Evolutionary conservation across 2,329 filamentous ascomycete genomes (phyloP).

Genomic region (Sclerotinia borealis): DNA sequence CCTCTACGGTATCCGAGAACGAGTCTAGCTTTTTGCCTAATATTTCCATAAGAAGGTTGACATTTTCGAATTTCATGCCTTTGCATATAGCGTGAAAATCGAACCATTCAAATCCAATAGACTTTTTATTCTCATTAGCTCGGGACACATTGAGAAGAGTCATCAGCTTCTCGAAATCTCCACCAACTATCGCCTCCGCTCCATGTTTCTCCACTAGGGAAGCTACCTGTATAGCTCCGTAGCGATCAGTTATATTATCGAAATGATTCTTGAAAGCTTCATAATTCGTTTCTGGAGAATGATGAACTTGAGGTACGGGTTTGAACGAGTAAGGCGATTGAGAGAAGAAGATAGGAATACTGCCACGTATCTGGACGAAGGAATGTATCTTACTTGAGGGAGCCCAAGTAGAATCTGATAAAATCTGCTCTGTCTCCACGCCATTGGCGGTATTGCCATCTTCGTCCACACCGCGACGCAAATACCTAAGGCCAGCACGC

Average conservation of each 20-base stretch:
- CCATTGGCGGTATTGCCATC: slow-evolving; percentile 82
- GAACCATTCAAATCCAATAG: slow-evolving; percentile 84
- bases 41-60: slow-evolving; percentile 68
- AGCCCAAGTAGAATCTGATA: slow-evolving; percentile 66
- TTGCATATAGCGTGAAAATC: slow-evolving; percentile 91
- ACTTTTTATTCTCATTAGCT: slow-evolving; percentile 31
- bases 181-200: slow-evolving; percentile 72
- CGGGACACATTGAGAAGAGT: slow-evolving; percentile 59
- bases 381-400: slow-evolving; percentile 62
- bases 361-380: slow-evolving; percentile 82
- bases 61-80: slow-evolving; percentile 97
- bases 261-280: slow-evolving; percentile 77
- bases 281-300: slow-evolving; percentile 73
- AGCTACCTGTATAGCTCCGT: slow-evolving; percentile 71
- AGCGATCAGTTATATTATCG: slow-evolving; percentile 57
- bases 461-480: slow-evolving; percentile 85
- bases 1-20: slow-evolving; percentile 63
- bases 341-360: slow-evolving; percentile 91
- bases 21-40: slow-evolving; percentile 62
- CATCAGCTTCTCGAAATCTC: slow-evolving; percentile 66
- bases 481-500: slow-evolving; percentile 80
- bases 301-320: slow-evolving; percentile 74
- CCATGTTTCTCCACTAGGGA: slow-evolving; percentile 87
- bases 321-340: slow-evolving; percentile 93
- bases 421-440: slow-evolving; percentile 92